Conservation (phyloP, 1,284 basidiomycete genomes). For the Takashimella tepidaria region DNA sequence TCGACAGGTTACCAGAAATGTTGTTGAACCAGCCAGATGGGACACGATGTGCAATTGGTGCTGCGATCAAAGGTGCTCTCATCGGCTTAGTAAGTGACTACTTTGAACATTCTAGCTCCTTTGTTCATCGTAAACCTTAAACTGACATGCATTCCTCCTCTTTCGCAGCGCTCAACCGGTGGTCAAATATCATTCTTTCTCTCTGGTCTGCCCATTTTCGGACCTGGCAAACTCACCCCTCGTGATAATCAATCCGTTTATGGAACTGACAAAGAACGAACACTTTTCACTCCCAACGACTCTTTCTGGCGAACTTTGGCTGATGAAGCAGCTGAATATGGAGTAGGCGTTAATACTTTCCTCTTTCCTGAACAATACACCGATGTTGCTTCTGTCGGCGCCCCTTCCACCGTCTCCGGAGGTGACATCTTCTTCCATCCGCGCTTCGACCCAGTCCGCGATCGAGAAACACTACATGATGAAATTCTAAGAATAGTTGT, state of each 20-base stretch:
- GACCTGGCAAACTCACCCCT: constrained; percentile 62
- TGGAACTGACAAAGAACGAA: constrained; percentile 83
- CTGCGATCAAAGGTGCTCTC: constrained; percentile 68
- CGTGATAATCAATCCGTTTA: constrained; percentile 69
- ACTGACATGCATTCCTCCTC: constrained; percentile 12
- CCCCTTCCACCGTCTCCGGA: constrained; percentile 71
- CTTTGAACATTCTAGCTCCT: not conserved
- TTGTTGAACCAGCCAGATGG: constrained; percentile 50
- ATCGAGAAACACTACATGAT: constrained; percentile 62
- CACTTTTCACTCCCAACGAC: constrained; percentile 70
- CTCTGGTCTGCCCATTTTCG: constrained; percentile 69
- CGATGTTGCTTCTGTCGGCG: constrained; percentile 81
- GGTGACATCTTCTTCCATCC: constrained; percentile 93
- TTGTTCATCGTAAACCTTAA: not conserved
- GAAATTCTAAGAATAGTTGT: constrained; percentile 68
- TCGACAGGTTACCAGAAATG: constrained; percentile 64
- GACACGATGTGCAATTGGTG: constrained; percentile 67
- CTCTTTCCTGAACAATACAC: constrained; percentile 76
- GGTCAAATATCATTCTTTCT: constrained; percentile 84
- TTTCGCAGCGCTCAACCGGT: constrained; percentile 64
- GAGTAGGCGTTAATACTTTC: constrained; percentile 86
- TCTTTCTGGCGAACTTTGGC: constrained; percentile 74
- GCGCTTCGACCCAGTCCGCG: constrained; percentile 69
- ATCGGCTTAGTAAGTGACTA: constrained; percentile 61
- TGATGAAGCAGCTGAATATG: constrained; percentile 82